Base-by-base conservation (phyloP, 2,329 filamentous ascomycete species). In the Colletotrichum tamarilloi region DNA sequence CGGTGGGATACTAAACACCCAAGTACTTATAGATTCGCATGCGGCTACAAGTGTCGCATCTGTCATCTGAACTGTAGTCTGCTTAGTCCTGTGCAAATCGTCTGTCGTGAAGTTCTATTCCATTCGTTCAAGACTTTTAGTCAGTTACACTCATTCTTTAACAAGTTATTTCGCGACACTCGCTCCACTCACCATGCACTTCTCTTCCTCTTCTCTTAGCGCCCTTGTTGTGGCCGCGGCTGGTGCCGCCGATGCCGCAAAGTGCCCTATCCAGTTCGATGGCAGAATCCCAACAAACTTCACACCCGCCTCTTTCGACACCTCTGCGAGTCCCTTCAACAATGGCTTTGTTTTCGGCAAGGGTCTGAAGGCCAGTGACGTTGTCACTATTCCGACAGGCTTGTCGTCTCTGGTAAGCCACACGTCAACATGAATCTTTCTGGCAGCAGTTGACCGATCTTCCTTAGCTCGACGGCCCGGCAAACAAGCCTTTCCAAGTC, bases 311-410 rank as follows among this genome's bases (percentile, higher is more conserved):
- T 78, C 81, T 8, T 87, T 88, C 67, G 85, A 87, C 76, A 77
- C 77, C 4, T 80, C 79, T 46, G 83, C 68, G 1, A 56, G 82
- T 68, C 80, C 87, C 28, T 91, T 86, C 81, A 88, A 86, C 80
- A 84, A 88, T 0, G 81, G 80, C 67, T 89, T 84, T 76, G 87
- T 90, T 64, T 85, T 89, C 76, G 89, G 88, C 52, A 82, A 86
- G 74, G 85, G 85, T 75, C 80, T 90, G 19, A 85, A 82, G 5
- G 88, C 87, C 83, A 86, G 85, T 67, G 76, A 87, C 67, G 84
- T 89, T 30, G 79, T 91, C 32, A 78, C 86, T 62, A 84, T 90
- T 58, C 87, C 87, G 0, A 16, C n/a, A 7, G 62, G 42, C 4
- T 6, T 52, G n/a, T 60, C 22, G 11, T 67, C 56, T 3, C 32